Conservation (phyloP, 345 rosid genomes). For the Eucalyptus pumila region DNA sequence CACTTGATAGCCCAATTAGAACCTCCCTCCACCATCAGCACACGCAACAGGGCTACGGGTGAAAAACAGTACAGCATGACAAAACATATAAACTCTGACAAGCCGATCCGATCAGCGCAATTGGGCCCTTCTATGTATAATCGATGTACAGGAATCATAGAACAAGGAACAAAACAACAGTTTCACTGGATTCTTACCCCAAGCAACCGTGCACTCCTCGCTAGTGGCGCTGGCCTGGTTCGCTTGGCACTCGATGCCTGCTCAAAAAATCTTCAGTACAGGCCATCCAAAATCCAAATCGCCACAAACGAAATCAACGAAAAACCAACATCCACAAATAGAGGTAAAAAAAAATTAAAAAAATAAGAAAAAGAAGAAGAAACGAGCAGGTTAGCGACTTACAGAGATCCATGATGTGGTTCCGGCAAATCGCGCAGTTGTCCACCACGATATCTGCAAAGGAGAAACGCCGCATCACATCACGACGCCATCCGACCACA, state of each 20-base stretch:
- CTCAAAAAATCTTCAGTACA: background rate
- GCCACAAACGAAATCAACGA: background rate
- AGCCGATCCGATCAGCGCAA: background rate
- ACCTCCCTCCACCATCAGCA: background rate
- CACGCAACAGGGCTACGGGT: background rate
- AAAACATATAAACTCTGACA: background rate
- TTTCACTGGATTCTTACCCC: constrained; percentile 39
- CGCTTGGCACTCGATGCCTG: constrained; percentile 95
- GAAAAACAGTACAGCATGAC: background rate
- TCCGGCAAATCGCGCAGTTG: constrained; percentile 95
- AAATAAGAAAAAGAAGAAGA: background rate
- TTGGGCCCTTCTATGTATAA: background rate
- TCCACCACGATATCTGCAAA: constrained; percentile 87
- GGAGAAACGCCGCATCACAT: background rate
- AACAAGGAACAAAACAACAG: background rate
- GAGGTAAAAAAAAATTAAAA: background rate
- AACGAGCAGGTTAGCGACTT: background rate
- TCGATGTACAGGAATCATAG: background rate
- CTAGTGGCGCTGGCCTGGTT: constrained; percentile 91
- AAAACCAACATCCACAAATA: background rate
- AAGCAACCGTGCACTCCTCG: constrained; percentile 97
- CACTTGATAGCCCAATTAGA: background rate
- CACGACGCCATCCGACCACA: background rate
- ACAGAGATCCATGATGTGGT: constrained; percentile 98
- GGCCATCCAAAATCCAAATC: background rate